These are phyloP conservation scores for Yamadazyma akitaensis DNA, from an alignment of 805 yeast species.

Conservation along the genomic window DNA sequence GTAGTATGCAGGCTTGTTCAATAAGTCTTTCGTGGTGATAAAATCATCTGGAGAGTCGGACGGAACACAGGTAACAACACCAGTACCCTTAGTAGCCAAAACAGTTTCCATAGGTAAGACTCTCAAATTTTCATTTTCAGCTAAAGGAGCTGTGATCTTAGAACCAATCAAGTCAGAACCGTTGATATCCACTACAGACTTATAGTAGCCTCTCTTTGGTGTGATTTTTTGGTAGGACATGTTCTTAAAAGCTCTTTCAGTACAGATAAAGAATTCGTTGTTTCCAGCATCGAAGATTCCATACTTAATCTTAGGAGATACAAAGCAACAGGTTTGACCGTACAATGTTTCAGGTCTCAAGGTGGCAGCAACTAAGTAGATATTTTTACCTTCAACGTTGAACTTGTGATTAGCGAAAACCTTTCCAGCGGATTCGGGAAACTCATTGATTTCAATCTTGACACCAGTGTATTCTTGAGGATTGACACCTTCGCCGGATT, in stretches of 20 bases:
- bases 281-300: constrained; percentile 87
- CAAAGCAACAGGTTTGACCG: constrained; percentile 98
- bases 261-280: constrained; percentile 73
- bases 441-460: constrained; percentile 71
- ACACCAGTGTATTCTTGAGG: constrained; percentile 96
- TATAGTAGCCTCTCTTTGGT: constrained; percentile 78
- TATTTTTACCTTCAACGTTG: constrained; percentile 52
- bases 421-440: constrained; percentile 54
- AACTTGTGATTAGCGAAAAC: constrained; percentile 46
- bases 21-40: constrained; percentile 79
- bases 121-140: constrained; percentile 65
- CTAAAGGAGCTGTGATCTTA: constrained; percentile 78
- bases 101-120: constrained; percentile 98
- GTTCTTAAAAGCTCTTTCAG: constrained; percentile 94
- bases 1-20: constrained; percentile 87
- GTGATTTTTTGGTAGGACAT: constrained; percentile 94
- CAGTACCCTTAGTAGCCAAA: constrained; percentile 93
- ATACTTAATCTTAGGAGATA: constrained; percentile 88
- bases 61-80: constrained; percentile 98
- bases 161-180: constrained; percentile 85
- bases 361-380: constrained; percentile 91
- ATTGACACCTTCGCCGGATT: constrained; percentile 92
- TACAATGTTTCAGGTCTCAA: constrained; percentile 99
- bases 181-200: constrained; percentile 52
- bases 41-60: constrained; percentile 98